Base-by-base conservation (phyloP, 2,329 filamentous ascomycete genomes). In the Acrocalymma vagum region DNA sequence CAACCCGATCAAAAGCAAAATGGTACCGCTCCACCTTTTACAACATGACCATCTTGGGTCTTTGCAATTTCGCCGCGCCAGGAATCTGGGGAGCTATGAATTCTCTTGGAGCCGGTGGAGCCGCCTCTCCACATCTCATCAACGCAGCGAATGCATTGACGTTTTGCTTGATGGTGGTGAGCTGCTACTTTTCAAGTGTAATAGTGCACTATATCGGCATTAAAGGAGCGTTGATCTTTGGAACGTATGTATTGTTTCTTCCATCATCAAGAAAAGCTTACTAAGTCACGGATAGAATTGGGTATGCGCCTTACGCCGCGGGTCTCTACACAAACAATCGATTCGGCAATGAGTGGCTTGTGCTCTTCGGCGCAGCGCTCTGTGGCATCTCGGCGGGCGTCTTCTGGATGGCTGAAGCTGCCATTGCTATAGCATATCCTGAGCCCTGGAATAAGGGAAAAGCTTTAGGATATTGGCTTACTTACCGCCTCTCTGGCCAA, bases 351-450 rank as follows among this genome's bases (percentile, higher is more conserved):
- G 79, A 85, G 50, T 90, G 87, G 87, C 77, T 89, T 8, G 78
- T 84, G 0, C 74, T 89, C 1, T 66, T 90, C 7, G 87, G 86
- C 0, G 85, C 84, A 1, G 84, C 84, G 0, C 72, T 86, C 0
- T 90, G 86, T 48, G 86, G 86, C 13, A 76, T 88, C 21, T 85
- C 82, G 0, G 86, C 87, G 0, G 87, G 87, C 0, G 74, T 90
- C 0, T 90, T 90, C 66, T 90, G 87, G 87, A 84, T 84, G 75
- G 82, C 86, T 0, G 87, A 90, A 67, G 84, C 84, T 1, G 86
- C 87, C 0, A 87, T 90, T 41, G 86, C 86, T 0, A 80, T 90
- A 14, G 78, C 82, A 0, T 90, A 90, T 50, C 86, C 86, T 0
- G 86, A 90, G 54, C 84, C 85, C 0, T 82, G 62, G 62, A 67